Base-by-base conservation (phyloP, 345 rosid genomes). In the Syzygium aqueum region DNA sequence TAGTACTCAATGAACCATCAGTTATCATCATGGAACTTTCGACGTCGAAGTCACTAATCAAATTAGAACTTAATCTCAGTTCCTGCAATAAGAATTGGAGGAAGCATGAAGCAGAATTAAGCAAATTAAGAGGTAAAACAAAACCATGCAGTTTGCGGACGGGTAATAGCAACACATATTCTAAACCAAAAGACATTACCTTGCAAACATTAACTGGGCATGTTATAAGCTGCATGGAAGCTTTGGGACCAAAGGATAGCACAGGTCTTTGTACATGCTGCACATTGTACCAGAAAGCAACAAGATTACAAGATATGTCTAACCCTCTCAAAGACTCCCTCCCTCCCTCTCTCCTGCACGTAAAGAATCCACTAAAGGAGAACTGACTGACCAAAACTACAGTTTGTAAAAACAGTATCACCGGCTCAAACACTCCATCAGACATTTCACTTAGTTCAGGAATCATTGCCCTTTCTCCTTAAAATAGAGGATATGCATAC, bases 231-330 rank as follows among this genome's bases (percentile, higher is more conserved):
- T 94, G 94, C 94, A 92, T 87, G 84, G 98, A 94, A 87, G 94
- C 94, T 93, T 95, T 97, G 82, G 98, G 99, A 90, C 99, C 99
- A 93, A 97, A 97, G 77, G 98, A 96, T 54, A 94, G 92, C 67
- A 95, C 92, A 80, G 99, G 98, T 88, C 98, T 95, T 91, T 96
- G 98, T 86, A 95, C 99, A 91, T 97, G 95, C 99, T 97, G 96
- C 91, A 89, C 53, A 91, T 17, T 85, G 90, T 16, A 37, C 50
- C 40, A 87, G 63, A 59, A 88, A 77, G 43, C 21, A 30, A 77
- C 65, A 77, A 54, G n/a, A n/a, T 49, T 49, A 82, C 53, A 14
- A 37, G 30, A 28, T 10, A 84, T 51, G 59, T 51, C 57, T 51
- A 84, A 52, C 22, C 33, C 49, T 73, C 80, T 33, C 80, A 73